Conservation (phyloP, 305 asterid genomes). For the Fraxinus albicans region DNA sequence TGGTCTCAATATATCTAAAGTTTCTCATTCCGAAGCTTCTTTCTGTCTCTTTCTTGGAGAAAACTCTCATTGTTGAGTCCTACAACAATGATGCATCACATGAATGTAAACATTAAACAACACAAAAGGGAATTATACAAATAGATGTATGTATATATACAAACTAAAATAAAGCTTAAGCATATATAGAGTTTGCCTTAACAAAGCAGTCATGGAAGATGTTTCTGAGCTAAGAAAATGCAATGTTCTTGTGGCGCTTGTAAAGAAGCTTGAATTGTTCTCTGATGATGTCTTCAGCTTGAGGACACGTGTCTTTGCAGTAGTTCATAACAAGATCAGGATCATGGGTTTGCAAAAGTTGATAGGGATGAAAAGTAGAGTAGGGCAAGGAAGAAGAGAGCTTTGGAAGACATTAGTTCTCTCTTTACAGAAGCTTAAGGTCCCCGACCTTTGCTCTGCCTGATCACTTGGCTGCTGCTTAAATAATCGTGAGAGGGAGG, state of each 20-base stretch:
- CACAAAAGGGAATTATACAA: background rate
- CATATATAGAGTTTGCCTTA: slow-evolving; percentile 40
- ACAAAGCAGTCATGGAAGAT: slow-evolving; percentile 97
- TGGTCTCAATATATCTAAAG: slow-evolving; percentile 79
- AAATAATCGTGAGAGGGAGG: too few species aligned
- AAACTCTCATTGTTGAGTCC: slow-evolving; percentile 83
- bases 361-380: too few species aligned
- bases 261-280: slow-evolving; percentile 90
- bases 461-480: too few species aligned
- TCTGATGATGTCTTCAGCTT: slow-evolving; percentile 90
- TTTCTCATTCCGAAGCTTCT: slow-evolving; percentile 97
- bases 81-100: slow-evolving; percentile 88
- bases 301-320: slow-evolving; percentile 92
- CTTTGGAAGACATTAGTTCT: too few species aligned
- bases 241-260: slow-evolving; percentile 99
- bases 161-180: background rate
- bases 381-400: too few species aligned
- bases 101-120: slow-evolving; percentile 43
- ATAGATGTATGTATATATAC: too few species aligned
- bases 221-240: slow-evolving; percentile 96
- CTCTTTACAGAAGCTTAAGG: too few species aligned
- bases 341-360: slow-evolving; percentile 32
- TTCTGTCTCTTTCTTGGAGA: slow-evolving; percentile 90
- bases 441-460: too few species aligned
- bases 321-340: slow-evolving; percentile 65